Percentiles rank a stretch among this genome's conserved stretches.
Conservation (phyloP, 2,329 filamentous ascomycete genomes). For the Penicillium paneum region DNA sequence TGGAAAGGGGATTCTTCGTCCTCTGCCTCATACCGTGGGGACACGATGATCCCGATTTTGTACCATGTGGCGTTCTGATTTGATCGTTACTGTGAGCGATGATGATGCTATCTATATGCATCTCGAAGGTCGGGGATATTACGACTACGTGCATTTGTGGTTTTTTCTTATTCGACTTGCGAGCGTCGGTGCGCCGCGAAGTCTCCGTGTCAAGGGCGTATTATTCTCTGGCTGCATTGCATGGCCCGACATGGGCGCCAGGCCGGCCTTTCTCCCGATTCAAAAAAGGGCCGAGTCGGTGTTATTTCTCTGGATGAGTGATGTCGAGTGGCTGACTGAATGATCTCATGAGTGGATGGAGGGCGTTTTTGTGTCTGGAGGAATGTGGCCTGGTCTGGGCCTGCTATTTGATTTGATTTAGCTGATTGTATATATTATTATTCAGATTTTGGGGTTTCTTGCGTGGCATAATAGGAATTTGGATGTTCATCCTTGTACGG, state of each 20-base stretch:
- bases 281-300: background rate
- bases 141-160: slow-evolving; percentile 1
- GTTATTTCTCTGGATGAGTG: background rate
- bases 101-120: slow-evolving; percentile 16
- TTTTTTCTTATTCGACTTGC: slow-evolving; percentile 3
- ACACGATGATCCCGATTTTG: slow-evolving; percentile 17
- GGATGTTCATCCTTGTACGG: slow-evolving; percentile 4
- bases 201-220: background rate
- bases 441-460: background rate
- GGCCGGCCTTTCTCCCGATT: background rate
- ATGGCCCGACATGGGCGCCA: background rate
- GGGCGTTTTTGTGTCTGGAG: background rate
- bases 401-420: background rate
- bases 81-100: background rate
- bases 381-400: background rate
- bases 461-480: background rate
- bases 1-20: background rate
- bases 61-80: slow-evolving; percentile 21
- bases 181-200: slow-evolving; percentile 3
- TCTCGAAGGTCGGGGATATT: slow-evolving; percentile 7
- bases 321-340: background rate
- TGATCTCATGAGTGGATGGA: slow-evolving; percentile 3
- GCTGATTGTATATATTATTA: slow-evolving; percentile 3
- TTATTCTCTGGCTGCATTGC: background rate
- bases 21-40: slow-evolving; percentile 4